These are phyloP conservation scores for Alternaria gaisen DNA, from an alignment of 2,329 filamentous ascomycete species.

Conservation along the genomic window DNA sequence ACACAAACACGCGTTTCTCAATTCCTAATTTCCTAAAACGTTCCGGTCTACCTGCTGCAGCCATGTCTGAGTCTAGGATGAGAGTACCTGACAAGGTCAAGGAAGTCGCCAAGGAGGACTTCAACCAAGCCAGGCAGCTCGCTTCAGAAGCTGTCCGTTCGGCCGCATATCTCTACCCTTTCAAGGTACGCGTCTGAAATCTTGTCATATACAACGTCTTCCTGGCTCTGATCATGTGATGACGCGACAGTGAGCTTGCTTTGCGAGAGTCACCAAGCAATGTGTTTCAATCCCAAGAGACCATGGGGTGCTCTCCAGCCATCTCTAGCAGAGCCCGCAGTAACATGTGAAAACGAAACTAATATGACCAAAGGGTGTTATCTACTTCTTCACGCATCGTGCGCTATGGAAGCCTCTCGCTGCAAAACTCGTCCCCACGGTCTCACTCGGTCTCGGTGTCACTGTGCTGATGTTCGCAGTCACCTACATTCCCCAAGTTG, in stretches of 20 bases:
- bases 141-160: conserved; percentile 76
- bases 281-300: neutral
- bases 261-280: neutral
- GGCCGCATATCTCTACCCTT: conserved; percentile 83
- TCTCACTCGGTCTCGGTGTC: conserved; percentile 76
- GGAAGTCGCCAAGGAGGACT: conserved; percentile 72
- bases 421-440: conserved; percentile 66
- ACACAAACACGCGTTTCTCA: conserved; percentile 14
- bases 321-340: neutral
- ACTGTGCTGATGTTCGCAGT: conserved; percentile 85
- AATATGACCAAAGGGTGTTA: conserved; percentile 61
- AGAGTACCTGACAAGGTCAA: conserved; percentile 62
- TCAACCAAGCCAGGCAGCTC: conserved; percentile 69
- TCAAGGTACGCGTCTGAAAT: conserved; percentile 63
- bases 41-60: conserved; percentile 16
- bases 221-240: neutral
- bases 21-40: conserved; percentile 5
- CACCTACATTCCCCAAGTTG: conserved; percentile 85
- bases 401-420: conserved; percentile 67
- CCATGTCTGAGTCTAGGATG: conserved; percentile 24
- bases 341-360: conserved; percentile 1
- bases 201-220: neutral
- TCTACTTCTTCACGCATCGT: conserved; percentile 67
- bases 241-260: neutral
- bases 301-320: neutral